Percentiles rank a stretch among this genome's conserved stretches.
phyloP scores from a whole-genome alignment of 208 protist species.

The Angomonas desouzai region DNA sequence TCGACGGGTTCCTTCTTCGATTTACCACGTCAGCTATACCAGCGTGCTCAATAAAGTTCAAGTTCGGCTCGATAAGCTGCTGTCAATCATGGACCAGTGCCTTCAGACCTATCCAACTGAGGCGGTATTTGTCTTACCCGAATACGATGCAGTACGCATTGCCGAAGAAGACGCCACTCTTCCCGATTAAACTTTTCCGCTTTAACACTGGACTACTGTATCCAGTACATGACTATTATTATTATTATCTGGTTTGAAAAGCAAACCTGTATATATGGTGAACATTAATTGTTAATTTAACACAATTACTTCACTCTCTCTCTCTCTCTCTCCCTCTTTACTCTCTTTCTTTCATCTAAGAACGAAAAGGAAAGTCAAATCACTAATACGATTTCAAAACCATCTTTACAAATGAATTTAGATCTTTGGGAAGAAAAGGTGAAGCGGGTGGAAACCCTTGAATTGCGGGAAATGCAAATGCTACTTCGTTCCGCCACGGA shows the following conservation, averaged over 20 bases:
- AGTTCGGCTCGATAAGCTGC: constrained; percentile 59
- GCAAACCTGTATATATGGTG: background rate
- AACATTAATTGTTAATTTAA: too few relatives aligned
- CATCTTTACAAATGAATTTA: constrained; percentile 52
- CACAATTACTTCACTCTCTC: background rate
- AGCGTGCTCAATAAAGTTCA: constrained; percentile 50
- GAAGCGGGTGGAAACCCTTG: constrained; percentile 47
- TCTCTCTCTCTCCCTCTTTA: constrained; percentile 4
- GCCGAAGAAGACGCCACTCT: constrained; percentile 47
- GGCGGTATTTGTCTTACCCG: constrained; percentile 60
- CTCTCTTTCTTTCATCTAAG: background rate
- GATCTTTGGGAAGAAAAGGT: constrained; percentile 64
- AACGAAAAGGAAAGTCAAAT: background rate
- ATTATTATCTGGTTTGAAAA: too few relatives aligned
- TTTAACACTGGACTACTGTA: too few relatives aligned
- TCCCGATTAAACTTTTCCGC: constrained; percentile 25
- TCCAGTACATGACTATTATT: too few relatives aligned
- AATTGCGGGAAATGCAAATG: constrained; percentile 62
- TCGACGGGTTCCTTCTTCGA: constrained; percentile 17
- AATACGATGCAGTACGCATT: constrained; percentile 60
- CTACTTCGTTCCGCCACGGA: constrained; percentile 61
- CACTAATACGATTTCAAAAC: too few relatives aligned
- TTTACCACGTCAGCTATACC: constrained; percentile 47
- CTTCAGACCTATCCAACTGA: constrained; percentile 29
- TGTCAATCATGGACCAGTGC: constrained; percentile 50